Evolutionary conservation across 306 rosid species (phyloP), one percentile per base, ranked within the genome.

Genomic region (Sophora flavescens): DNA sequence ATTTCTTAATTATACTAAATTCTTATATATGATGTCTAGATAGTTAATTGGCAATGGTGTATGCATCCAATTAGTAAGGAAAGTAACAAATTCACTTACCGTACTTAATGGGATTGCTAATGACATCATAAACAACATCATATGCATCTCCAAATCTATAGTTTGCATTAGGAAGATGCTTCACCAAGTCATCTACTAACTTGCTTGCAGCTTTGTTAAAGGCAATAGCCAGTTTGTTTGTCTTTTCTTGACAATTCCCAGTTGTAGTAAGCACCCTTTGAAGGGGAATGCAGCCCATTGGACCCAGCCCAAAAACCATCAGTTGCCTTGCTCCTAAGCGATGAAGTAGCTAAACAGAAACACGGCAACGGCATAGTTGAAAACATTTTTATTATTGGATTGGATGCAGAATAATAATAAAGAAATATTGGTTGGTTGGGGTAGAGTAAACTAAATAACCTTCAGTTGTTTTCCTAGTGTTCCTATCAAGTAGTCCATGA

Each of bases 221-320:
- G 84, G 79, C 69, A 61, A 89, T 65, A 74, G 99, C 98, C 53
- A 95, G 80, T 18, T 89, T 88, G 84, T 95, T 95, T 74, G 92
- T 56, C 63, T 48, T 86, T 1, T 82, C 91, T 80, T 85, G 78
- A 68, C 99, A 95, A 39, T 48, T 78, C 48, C 96, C 93, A 10
- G 93, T 72, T 11, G 90, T 53, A 76, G 83, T 92, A 5, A 95
- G 87, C 39, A 95, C 97, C 81, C 99, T 91, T 53, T 91, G 97
- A 17, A 93, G 94, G 13, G 97, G 98, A 80, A 91, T 91, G 83
- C 96, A 93, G 6, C 98, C 98, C 98, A 91, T 90, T 61, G 98
- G 98, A 3, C 97, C 97, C 15, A 91, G 77, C 58, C 98, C 98
- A 82, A 93, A 91, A 75, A 91, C 97, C 84, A 88, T 85, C 70